Evolutionary conservation across 768 basidiomycete genomes (phyloP).

Genomic region (Tricholoma hemisulphureum): DNA sequence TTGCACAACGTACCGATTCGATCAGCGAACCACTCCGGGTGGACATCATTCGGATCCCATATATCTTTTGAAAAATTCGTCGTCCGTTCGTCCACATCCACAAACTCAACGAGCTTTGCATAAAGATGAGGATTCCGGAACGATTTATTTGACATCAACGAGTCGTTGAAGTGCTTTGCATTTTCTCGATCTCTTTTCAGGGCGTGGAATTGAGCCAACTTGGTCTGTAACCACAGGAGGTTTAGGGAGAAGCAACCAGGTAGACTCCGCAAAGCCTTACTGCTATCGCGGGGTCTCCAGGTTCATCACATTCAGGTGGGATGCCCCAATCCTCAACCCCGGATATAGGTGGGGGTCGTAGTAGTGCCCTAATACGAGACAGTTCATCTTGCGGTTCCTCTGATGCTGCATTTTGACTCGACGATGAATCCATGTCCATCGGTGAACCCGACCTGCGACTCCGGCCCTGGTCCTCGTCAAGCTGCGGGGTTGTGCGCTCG

Average conservation of each 20-base stretch:
- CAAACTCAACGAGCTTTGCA: constrained; percentile 90
- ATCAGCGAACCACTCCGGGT: constrained; percentile 72
- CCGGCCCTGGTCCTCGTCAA: not conserved
- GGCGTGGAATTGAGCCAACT: constrained; percentile 73
- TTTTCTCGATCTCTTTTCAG: constrained; percentile 62
- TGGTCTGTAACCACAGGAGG: constrained; percentile 53
- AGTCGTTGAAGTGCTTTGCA: constrained; percentile 93
- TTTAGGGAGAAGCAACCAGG: not conserved
- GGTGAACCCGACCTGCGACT: constrained; percentile 11
- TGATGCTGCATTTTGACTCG: constrained; percentile 14
- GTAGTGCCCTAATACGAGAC: constrained; percentile 48
- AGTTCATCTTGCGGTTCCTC: constrained; percentile 47
- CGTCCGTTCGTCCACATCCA: constrained; percentile 85
- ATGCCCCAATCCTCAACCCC: constrained; percentile 78
- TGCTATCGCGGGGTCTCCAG: constrained; percentile 62
- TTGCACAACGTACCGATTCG: constrained; percentile 63
- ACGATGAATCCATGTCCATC: constrained; percentile 20
- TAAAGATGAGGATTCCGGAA: constrained; percentile 98
- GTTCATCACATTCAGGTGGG: constrained; percentile 50
- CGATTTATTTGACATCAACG: constrained; percentile 86
- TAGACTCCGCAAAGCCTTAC: constrained; percentile 35
- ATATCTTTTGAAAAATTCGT: constrained; percentile 73
- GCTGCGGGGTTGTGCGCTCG: constrained; percentile 7
- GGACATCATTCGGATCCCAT: constrained; percentile 70
- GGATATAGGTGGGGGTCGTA: constrained; percentile 63